Conservation (phyloP, 2,329 filamentous ascomycete species). For the Lithohypha guttulata region DNA sequence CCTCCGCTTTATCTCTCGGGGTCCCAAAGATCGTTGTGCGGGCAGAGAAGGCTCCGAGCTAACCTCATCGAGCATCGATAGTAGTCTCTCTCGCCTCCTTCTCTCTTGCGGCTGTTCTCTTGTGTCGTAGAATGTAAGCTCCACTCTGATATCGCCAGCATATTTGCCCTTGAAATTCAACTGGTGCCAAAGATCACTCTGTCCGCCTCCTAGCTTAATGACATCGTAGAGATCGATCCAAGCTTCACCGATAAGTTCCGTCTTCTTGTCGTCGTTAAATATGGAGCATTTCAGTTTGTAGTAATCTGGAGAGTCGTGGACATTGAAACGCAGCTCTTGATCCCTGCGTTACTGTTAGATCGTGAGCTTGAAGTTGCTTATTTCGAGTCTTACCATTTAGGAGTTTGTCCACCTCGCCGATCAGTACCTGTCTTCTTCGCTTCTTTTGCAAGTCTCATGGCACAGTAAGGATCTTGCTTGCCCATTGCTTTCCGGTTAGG, state of each 20-base stretch:
- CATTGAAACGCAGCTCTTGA: constrained; percentile 88
- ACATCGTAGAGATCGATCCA: constrained; percentile 78
- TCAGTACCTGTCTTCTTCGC: constrained; percentile 96
- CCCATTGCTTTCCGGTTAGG: constrained; percentile 96
- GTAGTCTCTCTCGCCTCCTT: constrained; percentile 36
- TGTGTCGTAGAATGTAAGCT: constrained; percentile 92
- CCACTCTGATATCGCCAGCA: constrained; percentile 84
- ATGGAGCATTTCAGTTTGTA: constrained; percentile 89
- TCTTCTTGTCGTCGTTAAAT: constrained; percentile 98
- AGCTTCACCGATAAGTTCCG: constrained; percentile 87
- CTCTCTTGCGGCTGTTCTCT: constrained; percentile 53
- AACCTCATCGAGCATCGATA: constrained; percentile 24
- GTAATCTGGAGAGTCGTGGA: constrained; percentile 95
- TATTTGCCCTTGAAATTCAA: constrained; percentile 88
- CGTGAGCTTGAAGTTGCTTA: not conserved
- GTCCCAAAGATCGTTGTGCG: constrained; percentile 40
- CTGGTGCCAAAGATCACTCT: constrained; percentile 84
- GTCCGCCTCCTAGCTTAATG: constrained; percentile 76
- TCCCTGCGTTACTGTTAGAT: constrained; percentile 52
- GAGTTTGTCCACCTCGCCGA: constrained; percentile 86
- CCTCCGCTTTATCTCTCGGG: constrained; percentile 58
- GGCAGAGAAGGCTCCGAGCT: constrained; percentile 27
- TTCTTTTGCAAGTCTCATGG: constrained; percentile 85
- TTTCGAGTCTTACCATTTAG: constrained; percentile 63
- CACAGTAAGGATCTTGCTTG: constrained; percentile 97